A percentile compares a stretch with the other conserved stretches of the same genome.
These are phyloP conservation scores for Lactarius hengduanensis DNA, from an alignment of 768 basidiomycete genomes.

Conservation along the genomic window DNA sequence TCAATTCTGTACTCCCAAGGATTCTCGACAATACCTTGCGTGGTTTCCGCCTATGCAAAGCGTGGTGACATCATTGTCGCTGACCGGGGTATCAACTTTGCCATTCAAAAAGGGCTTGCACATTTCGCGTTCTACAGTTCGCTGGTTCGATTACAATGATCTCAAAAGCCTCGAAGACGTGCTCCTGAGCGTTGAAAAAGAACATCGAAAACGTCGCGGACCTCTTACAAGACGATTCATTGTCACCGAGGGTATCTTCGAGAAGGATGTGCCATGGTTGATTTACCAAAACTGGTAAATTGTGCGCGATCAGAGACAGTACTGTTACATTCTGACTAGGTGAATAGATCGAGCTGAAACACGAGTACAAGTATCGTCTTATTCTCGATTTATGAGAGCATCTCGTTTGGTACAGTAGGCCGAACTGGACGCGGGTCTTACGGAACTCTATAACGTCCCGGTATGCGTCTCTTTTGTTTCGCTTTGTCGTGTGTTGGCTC, in stretches of 20 bases:
- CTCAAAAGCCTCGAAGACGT: constrained; percentile 88
- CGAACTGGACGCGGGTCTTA: constrained; percentile 89
- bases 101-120: constrained; percentile 95
- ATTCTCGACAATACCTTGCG: constrained; percentile 88
- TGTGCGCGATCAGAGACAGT: neutral
- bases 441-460: constrained; percentile 91
- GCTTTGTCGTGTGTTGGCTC: no score
- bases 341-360: constrained; percentile 91
- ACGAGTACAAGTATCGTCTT: constrained; percentile 92
- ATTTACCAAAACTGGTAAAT: constrained; percentile 87
- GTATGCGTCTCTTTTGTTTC: constrained; percentile 39
- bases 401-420: constrained; percentile 92
- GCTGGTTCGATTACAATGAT: constrained; percentile 98
- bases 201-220: constrained; percentile 76
- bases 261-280: constrained; percentile 88
- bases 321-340: neutral
- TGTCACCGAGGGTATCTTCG: constrained; percentile 95
- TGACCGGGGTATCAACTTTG: constrained; percentile 91
- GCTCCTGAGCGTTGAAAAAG: constrained; percentile 71
- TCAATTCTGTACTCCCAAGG: constrained; percentile 96
- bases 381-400: constrained; percentile 82
- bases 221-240: constrained; percentile 92
- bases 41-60: constrained; percentile 97
- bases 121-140: constrained; percentile 85
- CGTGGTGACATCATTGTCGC: constrained; percentile 98